Base-by-base conservation (phyloP, 257 asterid genomes). In the Prunella vulgaris region DNA sequence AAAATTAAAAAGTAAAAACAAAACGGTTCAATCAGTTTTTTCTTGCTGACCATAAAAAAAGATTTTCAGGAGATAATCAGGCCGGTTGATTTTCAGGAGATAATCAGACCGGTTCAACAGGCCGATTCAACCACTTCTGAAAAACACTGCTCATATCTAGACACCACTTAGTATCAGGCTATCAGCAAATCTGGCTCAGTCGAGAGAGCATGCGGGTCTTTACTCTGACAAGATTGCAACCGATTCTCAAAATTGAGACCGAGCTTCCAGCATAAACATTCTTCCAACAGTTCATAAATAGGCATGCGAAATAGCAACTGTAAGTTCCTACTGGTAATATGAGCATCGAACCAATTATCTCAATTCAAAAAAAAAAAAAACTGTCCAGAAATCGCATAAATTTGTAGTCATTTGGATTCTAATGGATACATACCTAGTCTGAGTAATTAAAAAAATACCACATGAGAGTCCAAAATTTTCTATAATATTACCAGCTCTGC, bases 381-480 rank as follows among this genome's bases (percentile, higher is more conserved):
- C 18, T 6, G 46, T 6, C 14, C n/a, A 2, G 22, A 44, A 60
- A 38, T 12, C 40, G 28, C 9, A 37, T 9, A 13, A 49, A 12
- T 22, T 22, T 46, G 15, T 52, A 25, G 3, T 1, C 1, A 44
- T 10, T 27, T 5, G n/a, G 18, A 44, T 48, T 66, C 44, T 21
- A 10, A 53, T 33, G 53, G 53, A 18, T 15, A 57, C 32, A 35
- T 24, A 22, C 17, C 33, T 14, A 20, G n/a, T 40, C 46, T 13
- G 25, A 38, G 15, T 6, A 15, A 25, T 3, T 1, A 25, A 25
- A 25, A 25, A 25, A 25, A 25, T 1, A 28, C 59, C 61, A 65
- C 67, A 56, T 64, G 49, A 33, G 3, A 13, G 35, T 24, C 37
- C 66, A 71, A 59, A 77, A 71, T 20, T 49, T 60, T 53, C 60